phyloP scores from a whole-genome alignment of 768 basidiomycete species.

The Termitomyces sp. region DNA sequence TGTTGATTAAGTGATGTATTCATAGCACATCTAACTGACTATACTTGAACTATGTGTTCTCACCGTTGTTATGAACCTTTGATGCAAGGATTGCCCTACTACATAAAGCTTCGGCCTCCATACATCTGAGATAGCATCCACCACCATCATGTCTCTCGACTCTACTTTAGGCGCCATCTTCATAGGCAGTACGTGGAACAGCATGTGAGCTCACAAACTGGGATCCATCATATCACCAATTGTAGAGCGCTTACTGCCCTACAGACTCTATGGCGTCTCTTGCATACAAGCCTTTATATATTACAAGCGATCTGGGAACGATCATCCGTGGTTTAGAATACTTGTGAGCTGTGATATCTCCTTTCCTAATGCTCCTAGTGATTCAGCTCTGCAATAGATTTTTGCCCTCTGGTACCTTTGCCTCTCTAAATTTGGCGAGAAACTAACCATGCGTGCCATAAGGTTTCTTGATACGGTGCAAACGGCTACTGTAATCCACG shows the following conservation, averaged over 20 bases:
- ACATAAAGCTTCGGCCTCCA: too few species aligned
- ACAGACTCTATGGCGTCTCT: background rate
- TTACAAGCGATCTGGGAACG: conserved; percentile 6
- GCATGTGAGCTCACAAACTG: background rate
- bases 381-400: background rate
- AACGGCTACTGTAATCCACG: background rate
- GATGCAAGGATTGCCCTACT: too few species aligned
- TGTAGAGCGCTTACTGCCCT: background rate
- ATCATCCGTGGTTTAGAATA: conserved; percentile 1
- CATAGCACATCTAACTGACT: too few species aligned
- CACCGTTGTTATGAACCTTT: too few species aligned
- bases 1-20: too few species aligned
- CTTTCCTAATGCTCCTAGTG: too few species aligned
- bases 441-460: background rate
- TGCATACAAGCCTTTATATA: conserved; percentile 7
- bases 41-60: too few species aligned
- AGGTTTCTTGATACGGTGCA: conserved; percentile 5
- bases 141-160: background rate
- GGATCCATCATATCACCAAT: background rate
- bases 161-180: conserved; percentile 2
- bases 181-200: background rate
- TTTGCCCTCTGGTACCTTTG: background rate
- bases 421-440: background rate
- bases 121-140: background rate
- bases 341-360: background rate